A percentile compares a stretch with the other conserved stretches of the same genome.
Evolutionary conservation across 768 basidiomycete species (phyloP).

Genomic region (Kondoa subrosea): DNA sequence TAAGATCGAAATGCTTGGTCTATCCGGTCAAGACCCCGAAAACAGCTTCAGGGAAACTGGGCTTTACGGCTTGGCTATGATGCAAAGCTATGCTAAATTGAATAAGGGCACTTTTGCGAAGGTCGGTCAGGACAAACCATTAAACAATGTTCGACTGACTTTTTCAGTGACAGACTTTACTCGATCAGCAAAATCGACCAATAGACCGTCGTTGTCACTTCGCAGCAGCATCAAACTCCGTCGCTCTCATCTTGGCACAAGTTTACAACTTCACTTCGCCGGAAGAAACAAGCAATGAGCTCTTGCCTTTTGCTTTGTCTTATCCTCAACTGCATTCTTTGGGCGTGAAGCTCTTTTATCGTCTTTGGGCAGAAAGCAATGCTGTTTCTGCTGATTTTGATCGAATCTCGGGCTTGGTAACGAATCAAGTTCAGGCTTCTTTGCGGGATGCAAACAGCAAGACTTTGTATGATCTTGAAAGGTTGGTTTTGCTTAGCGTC

Average conservation of each 20-base stretch:
- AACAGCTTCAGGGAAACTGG: conserved; percentile 8
- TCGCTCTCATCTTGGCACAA: conserved; percentile 65
- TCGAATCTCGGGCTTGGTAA: conserved; percentile 57
- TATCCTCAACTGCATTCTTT: conserved; percentile 51
- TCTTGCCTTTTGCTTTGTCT: conserved; percentile 68
- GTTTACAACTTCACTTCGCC: conserved; percentile 53
- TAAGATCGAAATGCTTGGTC: neutral
- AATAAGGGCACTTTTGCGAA: neutral
- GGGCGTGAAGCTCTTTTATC: conserved; percentile 71
- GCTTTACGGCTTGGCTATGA: conserved; percentile 9
- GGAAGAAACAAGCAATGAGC: conserved; percentile 33
- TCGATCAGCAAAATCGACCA: conserved; percentile 63
- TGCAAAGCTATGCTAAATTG: conserved; percentile 4
- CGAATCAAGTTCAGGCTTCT: conserved; percentile 71
- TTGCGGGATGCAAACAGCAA: conserved; percentile 55
- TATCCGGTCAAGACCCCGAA: neutral
- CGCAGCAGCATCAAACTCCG: conserved; percentile 64
- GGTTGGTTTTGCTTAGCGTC: conserved; percentile 18
- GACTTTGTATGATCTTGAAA: conserved; percentile 68
- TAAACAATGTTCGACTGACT: neutral
- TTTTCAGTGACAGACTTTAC: conserved; percentile 46
- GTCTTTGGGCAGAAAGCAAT: conserved; percentile 80
- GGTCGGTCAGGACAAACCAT: neutral
- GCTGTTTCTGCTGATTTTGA: conserved; percentile 59
- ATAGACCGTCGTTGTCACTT: conserved; percentile 62